These are phyloP conservation scores for Calonectria multiphialidica DNA, from an alignment of 2,329 filamentous ascomycete genomes.

Conservation along the genomic window DNA sequence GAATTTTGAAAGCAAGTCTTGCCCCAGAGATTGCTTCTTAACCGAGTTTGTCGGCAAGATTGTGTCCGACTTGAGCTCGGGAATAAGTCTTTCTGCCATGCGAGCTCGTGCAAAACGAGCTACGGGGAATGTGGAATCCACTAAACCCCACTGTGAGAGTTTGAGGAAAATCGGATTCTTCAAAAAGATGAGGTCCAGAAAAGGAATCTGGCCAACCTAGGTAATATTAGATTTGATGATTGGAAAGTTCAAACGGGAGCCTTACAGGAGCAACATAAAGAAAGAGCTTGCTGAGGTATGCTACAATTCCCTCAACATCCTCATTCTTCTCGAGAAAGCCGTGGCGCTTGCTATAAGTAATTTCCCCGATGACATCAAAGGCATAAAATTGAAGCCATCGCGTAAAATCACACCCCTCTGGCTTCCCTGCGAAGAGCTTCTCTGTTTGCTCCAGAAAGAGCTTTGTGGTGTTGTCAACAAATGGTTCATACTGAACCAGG, in stretches of 20 bases:
- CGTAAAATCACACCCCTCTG: constrained; percentile 66
- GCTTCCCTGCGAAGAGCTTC: constrained; percentile 61
- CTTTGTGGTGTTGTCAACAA: constrained; percentile 80
- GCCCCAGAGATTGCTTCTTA: constrained; percentile 54
- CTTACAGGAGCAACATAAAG: constrained; percentile 77
- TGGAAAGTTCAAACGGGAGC: rapidly evolving
- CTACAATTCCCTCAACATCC: constrained; percentile 81
- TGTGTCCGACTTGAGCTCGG: constrained; percentile 52
- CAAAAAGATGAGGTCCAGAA: constrained; percentile 75
- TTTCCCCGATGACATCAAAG: constrained; percentile 84
- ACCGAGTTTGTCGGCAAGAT: constrained; percentile 49
- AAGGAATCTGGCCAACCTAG: constrained; percentile 79
- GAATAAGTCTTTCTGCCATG: constrained; percentile 71
- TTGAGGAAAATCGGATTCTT: constrained; percentile 82
- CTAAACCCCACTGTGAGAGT: constrained; percentile 74
- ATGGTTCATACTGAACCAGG: constrained; percentile 82
- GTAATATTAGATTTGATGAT: background rate
- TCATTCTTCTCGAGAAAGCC: constrained; percentile 81
- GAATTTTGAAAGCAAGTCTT: constrained; percentile 79
- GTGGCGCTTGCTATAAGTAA: constrained; percentile 81
- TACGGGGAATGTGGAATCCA: constrained; percentile 78
- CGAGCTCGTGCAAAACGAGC: constrained; percentile 78
- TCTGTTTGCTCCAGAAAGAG: constrained; percentile 76
- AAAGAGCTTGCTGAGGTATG: constrained; percentile 73
- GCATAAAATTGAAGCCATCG: constrained; percentile 85